Evolutionary conservation across 352 stramenopile species (phyloP), one percentile per base, ranked within the genome.

Genomic region (Pythium oligandrum): DNA sequence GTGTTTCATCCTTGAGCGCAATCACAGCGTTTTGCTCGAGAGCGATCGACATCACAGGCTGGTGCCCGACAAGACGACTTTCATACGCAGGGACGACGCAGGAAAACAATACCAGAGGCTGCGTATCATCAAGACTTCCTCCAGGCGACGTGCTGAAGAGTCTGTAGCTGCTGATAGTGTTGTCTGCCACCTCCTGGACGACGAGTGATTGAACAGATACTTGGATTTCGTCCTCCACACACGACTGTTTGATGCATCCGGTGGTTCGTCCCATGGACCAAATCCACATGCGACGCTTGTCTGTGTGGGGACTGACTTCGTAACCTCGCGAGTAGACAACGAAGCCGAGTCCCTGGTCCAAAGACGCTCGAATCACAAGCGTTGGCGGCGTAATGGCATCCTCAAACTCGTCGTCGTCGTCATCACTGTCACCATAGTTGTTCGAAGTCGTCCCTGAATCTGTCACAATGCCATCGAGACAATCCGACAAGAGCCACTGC

Each of bases 321-420:
- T 58, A 44, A 34, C 48, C 35, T 55, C 71, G 64, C 17, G 78
- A 73, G 40, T 71, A 78, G 51, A 92, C 75, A 6, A 80, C 68
- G 30, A 90, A 57, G 26, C 53, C 61, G 10, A 87, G 57, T 40
- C 82, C 78, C 51, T 86, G 46, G 0, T 56, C 42, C 49, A 93
- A 55, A 10, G 57, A 45, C 34, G 73, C 62, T 12, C 70, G 63
- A 59, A 95, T 55, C 11, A 63, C 89, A 6, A 95, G 64, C 51
- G 69, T 93, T n/a, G 84, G 84, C 4, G 84, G 84, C 6, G 84
- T 89, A 38, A 95, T 89, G 4, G 84, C 84, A 63, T 95, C 84
- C 52, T 93, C 82, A 68, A 93, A 95, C 45, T 90, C 80, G 48
- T 95, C 83, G 45, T 88, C 71, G 40, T 94, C 83, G 30, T 89